Evolutionary conservation across 179 eudicot genomes (phyloP), one percentile per base, ranked within the genome.

Genomic region (Patellifolia procumbens): DNA sequence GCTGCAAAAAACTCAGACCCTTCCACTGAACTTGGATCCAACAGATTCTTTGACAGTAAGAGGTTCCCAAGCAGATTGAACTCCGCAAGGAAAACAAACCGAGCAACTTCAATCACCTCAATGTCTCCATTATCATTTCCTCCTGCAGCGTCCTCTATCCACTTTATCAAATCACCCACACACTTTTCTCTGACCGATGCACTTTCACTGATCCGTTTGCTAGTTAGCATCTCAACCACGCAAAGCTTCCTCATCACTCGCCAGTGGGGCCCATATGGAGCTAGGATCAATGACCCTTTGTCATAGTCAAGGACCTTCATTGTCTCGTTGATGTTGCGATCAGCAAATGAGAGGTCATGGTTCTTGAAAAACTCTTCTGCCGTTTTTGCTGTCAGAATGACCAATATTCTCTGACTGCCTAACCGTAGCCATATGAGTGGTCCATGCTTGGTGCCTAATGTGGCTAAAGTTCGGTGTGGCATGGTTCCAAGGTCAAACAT

Each of bases 21-120:
- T 22, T 60, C 22, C 10, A 10, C 26, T 72, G 70, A 53, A 64
- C 37, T 72, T 11, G 81, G 81, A 39, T 72, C 81, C 26, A 78
- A 53, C 11, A 72, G 74, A 20, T 78, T 70, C 51, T 72, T 78
- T 6, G 81, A 78, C 17, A 78, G 66, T 42, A 72, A 39, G 1
- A 78, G 81, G 58, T 78, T 78, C 64, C 76, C 81, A 0, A 72
- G 58, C 76, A 78, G 42, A 58, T 78, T 78, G 42, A 78, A 78
- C 76, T 64, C 76, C 0, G 81, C 81, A 13, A 78, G 32, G 43
- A 72, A 78, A 39, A 72, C 81, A 42, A 64, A 51, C 24, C 64
- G 34, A 12, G 66, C 56, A 63, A 78, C 28, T 15, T 72, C 64
- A 26, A 78, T 42, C 19, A 34, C 49, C 29, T 37, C 29, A 39